phyloP scores from a whole-genome alignment of 495 filamentous ascomycete genomes.

The Pseudevernia furfuracea region DNA sequence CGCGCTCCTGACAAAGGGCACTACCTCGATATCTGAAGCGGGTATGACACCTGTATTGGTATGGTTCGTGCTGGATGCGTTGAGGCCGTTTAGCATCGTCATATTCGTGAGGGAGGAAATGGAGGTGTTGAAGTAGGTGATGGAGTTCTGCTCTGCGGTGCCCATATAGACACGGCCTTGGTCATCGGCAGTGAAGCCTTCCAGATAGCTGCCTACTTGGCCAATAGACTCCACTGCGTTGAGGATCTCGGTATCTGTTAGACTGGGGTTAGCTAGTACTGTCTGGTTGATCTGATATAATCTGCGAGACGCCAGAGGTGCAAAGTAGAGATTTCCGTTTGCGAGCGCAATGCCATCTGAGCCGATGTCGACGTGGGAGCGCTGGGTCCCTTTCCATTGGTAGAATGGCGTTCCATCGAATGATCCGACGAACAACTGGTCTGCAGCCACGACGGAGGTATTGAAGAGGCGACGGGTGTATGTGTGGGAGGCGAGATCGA shows the following conservation, averaged over 20 bases:
- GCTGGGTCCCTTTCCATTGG: conserved; percentile 1
- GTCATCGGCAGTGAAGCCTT: conserved; percentile 9
- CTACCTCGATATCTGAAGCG: background rate
- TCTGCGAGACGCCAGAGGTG: background rate
- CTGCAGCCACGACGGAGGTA: background rate
- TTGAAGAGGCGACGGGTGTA: conserved; percentile 7
- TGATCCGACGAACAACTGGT: background rate
- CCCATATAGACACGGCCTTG: conserved; percentile 2
- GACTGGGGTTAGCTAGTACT: background rate
- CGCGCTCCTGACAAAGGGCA: background rate
- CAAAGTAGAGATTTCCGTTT: conserved; percentile 7
- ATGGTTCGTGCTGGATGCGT: background rate
- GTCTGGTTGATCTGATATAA: conserved; percentile 6
- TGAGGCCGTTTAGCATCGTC: background rate
- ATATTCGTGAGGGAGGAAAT: background rate
- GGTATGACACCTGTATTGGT: background rate
- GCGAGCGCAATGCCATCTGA: conserved; percentile 7
- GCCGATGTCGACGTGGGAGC: background rate
- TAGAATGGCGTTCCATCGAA: conserved; percentile 1
- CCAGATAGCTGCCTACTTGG: background rate
- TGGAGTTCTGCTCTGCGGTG: conserved; percentile 1
- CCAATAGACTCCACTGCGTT: conserved; percentile 6
- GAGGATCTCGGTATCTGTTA: background rate
- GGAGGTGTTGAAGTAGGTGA: conserved; percentile 4
- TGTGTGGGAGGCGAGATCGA: background rate